phyloP scores from a whole-genome alignment of 345 rosid species.

The Brassica nigra region DNA sequence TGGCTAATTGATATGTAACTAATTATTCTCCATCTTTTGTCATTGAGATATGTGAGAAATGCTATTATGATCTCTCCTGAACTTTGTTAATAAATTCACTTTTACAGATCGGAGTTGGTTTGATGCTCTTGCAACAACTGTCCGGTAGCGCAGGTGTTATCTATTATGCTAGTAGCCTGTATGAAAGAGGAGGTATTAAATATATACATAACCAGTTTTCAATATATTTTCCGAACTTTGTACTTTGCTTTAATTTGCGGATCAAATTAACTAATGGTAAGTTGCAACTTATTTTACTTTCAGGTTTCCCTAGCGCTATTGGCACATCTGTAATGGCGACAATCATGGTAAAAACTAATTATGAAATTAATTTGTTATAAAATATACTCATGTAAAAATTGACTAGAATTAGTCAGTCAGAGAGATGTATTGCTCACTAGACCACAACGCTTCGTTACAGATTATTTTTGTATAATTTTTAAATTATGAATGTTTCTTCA shows the following conservation, averaged over 20 bases:
- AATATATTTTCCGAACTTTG: neutral
- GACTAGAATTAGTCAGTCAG: neutral
- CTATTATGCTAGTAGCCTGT: slow-evolving; percentile 38
- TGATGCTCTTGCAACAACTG: slow-evolving; percentile 38
- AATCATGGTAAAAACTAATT: slow-evolving; percentile 23
- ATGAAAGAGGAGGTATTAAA: slow-evolving; percentile 29
- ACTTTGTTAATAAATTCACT: neutral
- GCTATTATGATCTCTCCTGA: neutral
- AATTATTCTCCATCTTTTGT: neutral
- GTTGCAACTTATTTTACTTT: neutral
- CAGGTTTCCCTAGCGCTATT: slow-evolving; percentile 39
- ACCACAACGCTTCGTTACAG: neutral
- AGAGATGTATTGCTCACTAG: neutral
- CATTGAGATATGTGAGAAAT: neutral
- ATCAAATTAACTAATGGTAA: neutral
- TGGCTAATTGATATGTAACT: neutral
- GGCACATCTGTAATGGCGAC: slow-evolving; percentile 40
- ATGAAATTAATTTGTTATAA: neutral
- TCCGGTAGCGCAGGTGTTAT: slow-evolving; percentile 32
- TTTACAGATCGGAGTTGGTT: slow-evolving; percentile 39
- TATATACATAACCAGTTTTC: neutral
- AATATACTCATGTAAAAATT: neutral
- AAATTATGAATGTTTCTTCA: neutral
- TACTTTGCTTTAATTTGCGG: neutral
- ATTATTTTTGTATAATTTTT: neutral